Base-by-base conservation (phyloP, 306 rosid species). In the Rosa rugosa region DNA sequence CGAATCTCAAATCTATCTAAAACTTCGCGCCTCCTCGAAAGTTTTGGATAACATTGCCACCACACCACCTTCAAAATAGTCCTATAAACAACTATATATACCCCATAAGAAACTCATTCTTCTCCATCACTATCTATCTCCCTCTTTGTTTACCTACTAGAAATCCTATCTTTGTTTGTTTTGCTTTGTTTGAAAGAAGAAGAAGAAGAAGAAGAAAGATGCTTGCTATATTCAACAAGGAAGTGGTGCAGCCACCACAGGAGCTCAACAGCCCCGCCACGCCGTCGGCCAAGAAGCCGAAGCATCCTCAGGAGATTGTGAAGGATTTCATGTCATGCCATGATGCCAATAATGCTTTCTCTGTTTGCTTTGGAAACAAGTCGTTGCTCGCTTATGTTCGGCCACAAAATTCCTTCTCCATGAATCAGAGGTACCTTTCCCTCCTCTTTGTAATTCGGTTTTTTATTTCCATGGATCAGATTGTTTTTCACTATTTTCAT, bases 241-340 rank as follows among this genome's bases (percentile, higher is more conserved):
- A 80, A 41, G 81, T 90, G 82, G 95, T 88, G 11, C 85, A 87
- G 57, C 93, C 99, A 73, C 99, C 99, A 0, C 84, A 90, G 84
- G 99, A 95, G 90, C 93, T 95, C 40, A 81, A 91, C 16, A 94
- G 99, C 82, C 95, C 99, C 18, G 94, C 88, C 54, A 67, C 92
- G 78, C 77, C 71, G 77, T 83, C 84, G 17, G 66, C 84, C 45
- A 53, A 59, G 70, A 91, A 85, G 83, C 87, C 93, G 5, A 90
- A 90, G 80, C 85, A 47, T 57, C 71, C 91, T 46, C 77, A 74
- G 23, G 91, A 95, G 4, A 86, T 92, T 71, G 73, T 88, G 45
- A 34, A 80, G 6, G 85, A 85, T 59, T 92, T 92, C 89, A 64
- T 84, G 76, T 81, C 95, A n/a, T 75, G 57, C 77, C 82, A 84